A percentile compares a stretch with the other conserved stretches of the same genome.
Evolutionary conservation across 2,329 filamentous ascomycete genomes (phyloP).

Genomic region (Biscogniauxia mediterranea): DNA sequence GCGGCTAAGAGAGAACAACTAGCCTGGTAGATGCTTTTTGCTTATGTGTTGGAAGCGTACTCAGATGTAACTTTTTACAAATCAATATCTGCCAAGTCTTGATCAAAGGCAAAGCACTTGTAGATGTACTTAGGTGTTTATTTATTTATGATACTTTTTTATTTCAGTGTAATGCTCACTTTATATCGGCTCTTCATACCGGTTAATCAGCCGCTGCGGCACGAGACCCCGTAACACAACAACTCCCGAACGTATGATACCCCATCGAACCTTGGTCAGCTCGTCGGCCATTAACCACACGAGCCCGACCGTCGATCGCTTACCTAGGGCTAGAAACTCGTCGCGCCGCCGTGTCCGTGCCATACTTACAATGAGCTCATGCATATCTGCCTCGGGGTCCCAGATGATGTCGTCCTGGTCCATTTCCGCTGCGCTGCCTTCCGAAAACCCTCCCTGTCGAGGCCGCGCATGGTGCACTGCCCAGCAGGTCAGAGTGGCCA

Average conservation of each 20-base stretch:
- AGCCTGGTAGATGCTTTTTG: no score
- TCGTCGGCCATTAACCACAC: conserved; percentile 55
- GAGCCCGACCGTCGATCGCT: conserved; percentile 44
- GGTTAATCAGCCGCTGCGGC: background rate
- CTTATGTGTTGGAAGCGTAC: no score
- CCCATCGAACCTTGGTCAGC: conserved; percentile 58
- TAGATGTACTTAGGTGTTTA: no score
- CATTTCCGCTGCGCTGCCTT: conserved; percentile 31
- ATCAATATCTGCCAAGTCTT: no score
- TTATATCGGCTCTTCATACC: background rate
- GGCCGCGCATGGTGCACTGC: conserved; percentile 48
- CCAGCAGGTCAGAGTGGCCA: conserved; percentile 59
- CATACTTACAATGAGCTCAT: conserved; percentile 10
- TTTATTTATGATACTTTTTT: no score
- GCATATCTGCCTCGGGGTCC: conserved; percentile 50
- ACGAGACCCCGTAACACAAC: no score
- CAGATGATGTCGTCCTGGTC: conserved; percentile 43
- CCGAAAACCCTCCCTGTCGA: conserved; percentile 19
- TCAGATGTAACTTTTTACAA: no score
- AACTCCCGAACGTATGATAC: conserved; percentile 44
- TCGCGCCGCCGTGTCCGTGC: no score
- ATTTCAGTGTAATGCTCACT: conserved; percentile 5
- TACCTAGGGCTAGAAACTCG: conserved; percentile 27
- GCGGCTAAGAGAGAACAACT: no score
- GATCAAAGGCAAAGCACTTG: no score